Evolutionary conservation across 257 asterid genomes (phyloP), one percentile per base, ranked within the genome.

Genomic region (Capsicum rhomboideum): DNA sequence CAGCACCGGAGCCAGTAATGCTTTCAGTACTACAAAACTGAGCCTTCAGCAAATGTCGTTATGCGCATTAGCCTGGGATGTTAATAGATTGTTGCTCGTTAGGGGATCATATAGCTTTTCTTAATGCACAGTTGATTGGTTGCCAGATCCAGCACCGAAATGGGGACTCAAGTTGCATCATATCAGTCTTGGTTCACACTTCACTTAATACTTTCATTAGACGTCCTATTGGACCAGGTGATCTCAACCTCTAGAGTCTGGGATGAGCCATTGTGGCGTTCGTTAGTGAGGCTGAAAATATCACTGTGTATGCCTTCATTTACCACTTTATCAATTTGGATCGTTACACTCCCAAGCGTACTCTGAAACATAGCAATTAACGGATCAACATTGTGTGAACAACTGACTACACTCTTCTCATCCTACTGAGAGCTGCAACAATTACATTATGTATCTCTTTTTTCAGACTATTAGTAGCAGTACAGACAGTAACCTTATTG

Each of bases 281-380:
- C 90, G 54, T 87, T 89, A 85, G 89, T 86, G 58, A 93, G 93
- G 90, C 78, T 87, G 89, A 90, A 92, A 78, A 88, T 77, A 34
- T 92, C 97, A 44, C 92, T 91, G 85, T 90, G 85, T 82, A 85
- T 85, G 82, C 97, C 98, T 90, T 94, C 98, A 82, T 71, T 92
- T 84, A 93, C 93, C 42, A 93, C 91, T 89, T 91, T 91, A 90
- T 93, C 98, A 10, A 93, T 91, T 84, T 92, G 97, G 78, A 95
- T 89, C 23, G 92, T 88, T 40, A 91, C 93, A 82, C 88, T 91
- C 81, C 97, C 98, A 6, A 93, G 92, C 84, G 87, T 89, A 59
- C 91, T 87, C 98, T 95, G 95, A 80, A 84, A 86, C 82, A 83
- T 55, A 82, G 61, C 82, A 68, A 59, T 61, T 40, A 16, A 29